phyloP scores from a whole-genome alignment of 768 basidiomycete genomes.

The Cantharellus anzutake region DNA sequence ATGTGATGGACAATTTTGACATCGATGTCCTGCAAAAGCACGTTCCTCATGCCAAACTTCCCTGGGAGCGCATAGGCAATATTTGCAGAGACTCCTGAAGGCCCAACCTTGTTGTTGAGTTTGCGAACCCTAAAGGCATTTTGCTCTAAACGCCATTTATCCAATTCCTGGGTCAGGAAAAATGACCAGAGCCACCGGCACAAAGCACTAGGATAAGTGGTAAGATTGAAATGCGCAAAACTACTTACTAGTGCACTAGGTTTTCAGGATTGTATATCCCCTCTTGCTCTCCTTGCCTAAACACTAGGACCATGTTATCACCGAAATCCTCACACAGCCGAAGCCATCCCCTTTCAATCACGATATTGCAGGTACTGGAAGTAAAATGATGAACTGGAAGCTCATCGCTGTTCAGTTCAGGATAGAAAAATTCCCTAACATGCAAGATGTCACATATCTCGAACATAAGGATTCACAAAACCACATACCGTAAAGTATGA shows the following conservation, averaged over 20 bases:
- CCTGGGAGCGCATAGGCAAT: constrained; percentile 14
- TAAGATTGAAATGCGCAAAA: background rate
- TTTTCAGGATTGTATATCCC: constrained; percentile 14
- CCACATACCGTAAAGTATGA: constrained; percentile 19
- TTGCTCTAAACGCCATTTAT: constrained; percentile 9
- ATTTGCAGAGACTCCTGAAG: constrained; percentile 21
- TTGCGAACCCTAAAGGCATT: constrained; percentile 17
- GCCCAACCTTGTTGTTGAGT: constrained; percentile 18
- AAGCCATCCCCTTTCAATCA: constrained; percentile 21
- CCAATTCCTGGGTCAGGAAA: constrained; percentile 14
- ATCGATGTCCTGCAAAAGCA: constrained; percentile 15
- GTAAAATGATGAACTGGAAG: constrained; percentile 19
- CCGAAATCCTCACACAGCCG: constrained; percentile 17
- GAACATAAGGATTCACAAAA: too few relatives aligned
- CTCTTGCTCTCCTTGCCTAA: background rate
- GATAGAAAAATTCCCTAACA: too few relatives aligned
- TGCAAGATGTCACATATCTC: too few relatives aligned
- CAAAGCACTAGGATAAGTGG: constrained; percentile 11
- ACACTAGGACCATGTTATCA: constrained; percentile 16
- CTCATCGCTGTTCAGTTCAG: constrained; percentile 9
- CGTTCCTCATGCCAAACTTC: constrained; percentile 16
- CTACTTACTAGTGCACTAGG: constrained; percentile 16
- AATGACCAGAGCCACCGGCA: constrained; percentile 18
- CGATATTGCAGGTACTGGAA: constrained; percentile 16
- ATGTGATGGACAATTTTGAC: constrained; percentile 13